Conservation (phyloP, 2,329 filamentous ascomycete species). For the Fusarium coffeatum region DNA sequence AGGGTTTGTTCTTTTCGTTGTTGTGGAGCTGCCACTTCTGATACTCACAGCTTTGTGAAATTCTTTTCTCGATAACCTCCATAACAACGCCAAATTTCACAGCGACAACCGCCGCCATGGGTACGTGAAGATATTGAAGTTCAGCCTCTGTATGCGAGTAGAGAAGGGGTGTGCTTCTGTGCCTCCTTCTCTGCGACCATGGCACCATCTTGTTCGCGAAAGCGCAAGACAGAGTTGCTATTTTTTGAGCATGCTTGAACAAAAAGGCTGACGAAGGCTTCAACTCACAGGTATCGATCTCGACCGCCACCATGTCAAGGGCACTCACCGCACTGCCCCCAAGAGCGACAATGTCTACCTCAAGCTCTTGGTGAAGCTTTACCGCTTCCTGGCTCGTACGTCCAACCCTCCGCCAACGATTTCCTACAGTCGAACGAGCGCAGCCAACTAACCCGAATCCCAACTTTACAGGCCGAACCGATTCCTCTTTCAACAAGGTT, state of each 20-base stretch:
- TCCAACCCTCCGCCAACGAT: slow-evolving; percentile 51
- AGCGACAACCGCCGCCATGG: slow-evolving; percentile 66
- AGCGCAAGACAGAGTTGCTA: slow-evolving; percentile 47
- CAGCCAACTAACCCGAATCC: slow-evolving; percentile 19
- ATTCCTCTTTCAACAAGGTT: slow-evolving; percentile 98
- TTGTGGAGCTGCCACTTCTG: too few species aligned
- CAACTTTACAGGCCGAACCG: slow-evolving; percentile 81
- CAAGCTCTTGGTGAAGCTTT: slow-evolving; percentile 97
- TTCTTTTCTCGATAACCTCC: too few species aligned
- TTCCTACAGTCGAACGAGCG: slow-evolving; percentile 1
- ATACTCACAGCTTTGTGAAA: too few species aligned
- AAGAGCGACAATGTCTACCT: slow-evolving; percentile 99
- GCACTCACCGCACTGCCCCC: slow-evolving; percentile 88
- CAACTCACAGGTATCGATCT: slow-evolving; percentile 75
- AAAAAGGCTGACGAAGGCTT: slow-evolving; percentile 70
- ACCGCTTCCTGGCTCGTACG: slow-evolving; percentile 96
- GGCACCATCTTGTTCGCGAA: slow-evolving; percentile 47
- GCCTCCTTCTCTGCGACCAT: slow-evolving; percentile 44
- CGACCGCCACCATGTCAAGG: slow-evolving; percentile 75
- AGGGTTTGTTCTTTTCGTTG: too few species aligned
- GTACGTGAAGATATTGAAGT: slow-evolving; percentile 63
- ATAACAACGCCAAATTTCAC: slow-evolving; percentile 56
- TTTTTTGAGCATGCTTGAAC: slow-evolving; percentile 71
- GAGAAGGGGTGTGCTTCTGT: slow-evolving; percentile 45
- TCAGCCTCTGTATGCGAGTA: slow-evolving; percentile 65